These are phyloP conservation scores for Trichophyton schoenleinii DNA, from an alignment of 2,329 filamentous ascomycete species.

Conservation along the genomic window DNA sequence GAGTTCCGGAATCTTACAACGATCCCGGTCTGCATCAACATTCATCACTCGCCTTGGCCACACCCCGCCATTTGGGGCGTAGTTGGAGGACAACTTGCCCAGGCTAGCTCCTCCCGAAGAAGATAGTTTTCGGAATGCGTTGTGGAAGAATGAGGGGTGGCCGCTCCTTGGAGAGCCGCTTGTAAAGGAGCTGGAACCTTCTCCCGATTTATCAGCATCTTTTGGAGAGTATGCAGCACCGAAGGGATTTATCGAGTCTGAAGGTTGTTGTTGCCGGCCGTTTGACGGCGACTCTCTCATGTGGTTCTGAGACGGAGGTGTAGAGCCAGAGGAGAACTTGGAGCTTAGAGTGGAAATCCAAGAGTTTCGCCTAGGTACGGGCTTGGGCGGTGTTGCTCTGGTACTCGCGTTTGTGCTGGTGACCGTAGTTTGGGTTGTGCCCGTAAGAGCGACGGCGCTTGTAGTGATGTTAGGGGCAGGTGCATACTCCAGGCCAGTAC, in stretches of 20 bases:
- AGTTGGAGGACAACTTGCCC: slow-evolving; percentile 40
- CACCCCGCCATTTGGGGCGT: slow-evolving; percentile 43
- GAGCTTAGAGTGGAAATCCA: slow-evolving; percentile 92
- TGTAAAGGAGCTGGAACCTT: slow-evolving; percentile 21
- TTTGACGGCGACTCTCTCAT: slow-evolving; percentile 18
- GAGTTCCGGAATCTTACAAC: slow-evolving; percentile 68
- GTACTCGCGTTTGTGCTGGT: not conserved
- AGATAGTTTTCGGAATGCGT: slow-evolving; percentile 69
- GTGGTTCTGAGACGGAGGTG: slow-evolving; percentile 27
- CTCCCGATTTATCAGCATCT: slow-evolving; percentile 32
- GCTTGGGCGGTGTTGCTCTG: slow-evolving; percentile 3
- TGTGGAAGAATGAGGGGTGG: slow-evolving; percentile 62
- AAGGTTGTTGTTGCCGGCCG: slow-evolving; percentile 18
- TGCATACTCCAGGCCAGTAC: not conserved
- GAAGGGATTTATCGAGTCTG: slow-evolving; percentile 31
- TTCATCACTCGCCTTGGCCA: slow-evolving; percentile 60
- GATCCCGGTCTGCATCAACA: slow-evolving; percentile 63
- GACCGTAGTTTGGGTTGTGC: not conserved
- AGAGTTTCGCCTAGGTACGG: slow-evolving; percentile 47
- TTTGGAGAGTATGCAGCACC: slow-evolving; percentile 31
- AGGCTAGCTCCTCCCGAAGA: slow-evolving; percentile 46
- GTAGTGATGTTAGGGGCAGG: not conserved
- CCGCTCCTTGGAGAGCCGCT: slow-evolving; percentile 59
- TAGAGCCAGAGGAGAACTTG: slow-evolving; percentile 60
- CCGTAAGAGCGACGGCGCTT: not conserved